phyloP scores from a whole-genome alignment of 257 asterid genomes.

The Coffea eugenioides region DNA sequence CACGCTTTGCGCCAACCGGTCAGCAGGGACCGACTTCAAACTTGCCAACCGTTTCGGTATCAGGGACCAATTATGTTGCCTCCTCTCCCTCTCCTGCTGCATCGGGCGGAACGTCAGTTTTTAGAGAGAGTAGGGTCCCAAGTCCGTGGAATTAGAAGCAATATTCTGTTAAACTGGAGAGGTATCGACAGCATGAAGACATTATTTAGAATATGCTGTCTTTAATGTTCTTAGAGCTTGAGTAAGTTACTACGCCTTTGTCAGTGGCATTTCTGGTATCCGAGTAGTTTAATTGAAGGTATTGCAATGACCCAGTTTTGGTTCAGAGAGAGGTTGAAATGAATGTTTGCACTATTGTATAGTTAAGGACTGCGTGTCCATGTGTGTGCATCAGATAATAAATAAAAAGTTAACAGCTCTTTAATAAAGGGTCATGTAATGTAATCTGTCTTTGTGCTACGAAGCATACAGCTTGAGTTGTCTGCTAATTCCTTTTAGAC shows the following conservation, averaged over 20 bases:
- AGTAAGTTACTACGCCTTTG: neutral
- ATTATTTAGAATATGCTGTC: neutral
- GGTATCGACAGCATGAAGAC: neutral
- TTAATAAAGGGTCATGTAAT: neutral
- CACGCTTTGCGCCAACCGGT: conserved; percentile 61
- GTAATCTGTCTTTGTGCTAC: neutral
- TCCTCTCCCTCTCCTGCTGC: conserved; percentile 97
- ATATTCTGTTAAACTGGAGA: neutral
- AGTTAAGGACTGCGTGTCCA: neutral
- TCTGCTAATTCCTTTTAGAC: neutral
- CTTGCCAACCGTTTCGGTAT: conserved; percentile 50
- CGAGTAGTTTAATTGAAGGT: neutral
- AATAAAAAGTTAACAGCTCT: no score
- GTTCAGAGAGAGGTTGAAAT: neutral
- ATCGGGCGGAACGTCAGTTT: conserved; percentile 83
- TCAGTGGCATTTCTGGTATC: neutral
- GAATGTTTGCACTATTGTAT: neutral
- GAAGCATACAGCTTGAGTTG: neutral
- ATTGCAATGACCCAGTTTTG: neutral
- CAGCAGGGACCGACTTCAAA: conserved; percentile 53
- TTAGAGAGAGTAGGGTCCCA: conserved; percentile 61
- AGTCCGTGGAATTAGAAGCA: conserved; percentile 65
- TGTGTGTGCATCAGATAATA: no score
- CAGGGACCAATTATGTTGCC: conserved; percentile 64
- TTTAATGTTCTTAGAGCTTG: neutral